A percentile compares a stretch with the other conserved stretches of the same genome.
Evolutionary conservation across 352 stramenopile genomes (phyloP).

Genomic region (Halophytophthora batemanensis): DNA sequence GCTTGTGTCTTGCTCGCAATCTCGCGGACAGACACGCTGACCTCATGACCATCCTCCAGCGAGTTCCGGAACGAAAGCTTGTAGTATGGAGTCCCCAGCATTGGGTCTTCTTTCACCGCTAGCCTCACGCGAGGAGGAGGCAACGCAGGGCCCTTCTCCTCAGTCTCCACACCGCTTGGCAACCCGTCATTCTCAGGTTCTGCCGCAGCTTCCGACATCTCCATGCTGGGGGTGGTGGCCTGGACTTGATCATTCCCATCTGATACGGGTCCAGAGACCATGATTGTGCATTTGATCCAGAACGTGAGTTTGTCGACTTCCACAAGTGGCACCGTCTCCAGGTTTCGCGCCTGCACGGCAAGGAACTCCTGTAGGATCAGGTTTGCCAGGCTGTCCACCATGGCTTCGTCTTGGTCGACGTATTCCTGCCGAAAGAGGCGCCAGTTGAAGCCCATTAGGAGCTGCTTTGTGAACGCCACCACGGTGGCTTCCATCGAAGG

Average conservation of each 20-base stretch:
- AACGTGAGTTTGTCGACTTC: too few species aligned
- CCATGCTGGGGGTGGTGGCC: too few species aligned
- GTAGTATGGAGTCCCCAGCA: slow-evolving; percentile 28
- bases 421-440: slow-evolving; percentile 19
- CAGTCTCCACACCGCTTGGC: too few species aligned
- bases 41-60: slow-evolving; percentile 20
- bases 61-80: slow-evolving; percentile 21
- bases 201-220: too few species aligned
- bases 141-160: too few species aligned
- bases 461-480: slow-evolving; percentile 33
- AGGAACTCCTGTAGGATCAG: too few species aligned
- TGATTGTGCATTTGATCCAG: too few species aligned
- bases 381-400: slow-evolving; percentile 3
- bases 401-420: slow-evolving; percentile 4
- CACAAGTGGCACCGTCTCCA: too few species aligned
- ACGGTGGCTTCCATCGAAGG: slow-evolving; percentile 28
- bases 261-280: too few species aligned
- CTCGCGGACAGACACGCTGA: slow-evolving; percentile 22
- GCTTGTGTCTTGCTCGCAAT: slow-evolving; percentile 28
- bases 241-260: too few species aligned
- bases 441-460: slow-evolving; percentile 68
- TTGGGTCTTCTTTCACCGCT: slow-evolving; percentile 24
- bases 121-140: slow-evolving; percentile 18
- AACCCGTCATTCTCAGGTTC: too few species aligned
- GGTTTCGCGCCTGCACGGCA: too few species aligned